Conservation (phyloP, 371 early-diverging fungal species). For the Rhizomucor miehei region DNA sequence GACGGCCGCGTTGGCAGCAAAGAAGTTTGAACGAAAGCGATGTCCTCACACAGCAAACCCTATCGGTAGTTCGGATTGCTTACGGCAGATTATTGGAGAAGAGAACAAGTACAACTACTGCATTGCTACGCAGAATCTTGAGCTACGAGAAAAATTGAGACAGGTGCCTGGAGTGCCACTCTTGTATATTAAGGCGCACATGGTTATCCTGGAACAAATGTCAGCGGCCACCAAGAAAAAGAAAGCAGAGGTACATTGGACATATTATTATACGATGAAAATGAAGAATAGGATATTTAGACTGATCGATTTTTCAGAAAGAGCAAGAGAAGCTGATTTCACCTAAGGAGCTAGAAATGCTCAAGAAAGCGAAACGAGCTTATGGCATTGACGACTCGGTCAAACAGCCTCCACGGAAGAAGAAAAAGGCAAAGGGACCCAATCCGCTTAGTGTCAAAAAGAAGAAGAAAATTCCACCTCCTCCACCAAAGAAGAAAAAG, state of each 20-base stretch:
- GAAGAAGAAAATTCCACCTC: conserved; percentile 52
- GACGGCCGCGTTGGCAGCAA: conserved; percentile 59
- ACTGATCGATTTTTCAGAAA: conserved; percentile 6
- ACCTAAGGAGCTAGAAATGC: conserved; percentile 45
- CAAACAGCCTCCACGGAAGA: conserved; percentile 20
- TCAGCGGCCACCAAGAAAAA: conserved; percentile 45
- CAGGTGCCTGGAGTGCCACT: conserved; percentile 83
- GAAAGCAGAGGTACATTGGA: conserved; percentile 36
- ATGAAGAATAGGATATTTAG: neutral
- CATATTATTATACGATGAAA: neutral
- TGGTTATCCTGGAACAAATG: conserved; percentile 83
- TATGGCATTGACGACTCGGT: neutral
- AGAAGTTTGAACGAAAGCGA: conserved; percentile 72
- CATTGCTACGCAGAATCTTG: conserved; percentile 76
- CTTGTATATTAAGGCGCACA: conserved; percentile 73
- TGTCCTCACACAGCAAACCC: conserved; percentile 70
- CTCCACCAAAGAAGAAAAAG: conserved; percentile 20
- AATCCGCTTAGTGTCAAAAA: conserved; percentile 88
- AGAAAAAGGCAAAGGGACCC: conserved; percentile 61
- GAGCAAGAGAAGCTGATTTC: conserved; percentile 55
- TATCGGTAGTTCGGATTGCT: conserved; percentile 68
- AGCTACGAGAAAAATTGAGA: conserved; percentile 64
- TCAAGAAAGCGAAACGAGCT: conserved; percentile 41
- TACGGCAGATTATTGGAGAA: conserved; percentile 66
- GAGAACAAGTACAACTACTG: conserved; percentile 79